These are phyloP conservation scores for Suillus luteus DNA, from an alignment of 768 basidiomycete species.

Conservation along the genomic window DNA sequence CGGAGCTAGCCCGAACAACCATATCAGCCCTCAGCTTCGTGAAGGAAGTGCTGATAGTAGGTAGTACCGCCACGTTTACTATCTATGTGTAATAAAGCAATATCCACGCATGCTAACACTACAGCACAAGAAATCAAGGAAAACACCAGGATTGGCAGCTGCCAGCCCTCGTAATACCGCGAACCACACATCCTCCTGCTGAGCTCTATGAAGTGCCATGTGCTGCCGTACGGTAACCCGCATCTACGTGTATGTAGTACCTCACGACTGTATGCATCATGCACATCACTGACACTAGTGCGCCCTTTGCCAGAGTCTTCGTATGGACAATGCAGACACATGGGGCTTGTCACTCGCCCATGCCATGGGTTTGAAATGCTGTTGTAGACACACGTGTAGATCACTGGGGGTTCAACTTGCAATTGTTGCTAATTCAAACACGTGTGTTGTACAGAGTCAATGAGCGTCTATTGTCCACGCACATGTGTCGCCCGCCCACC, in stretches of 20 bases:
- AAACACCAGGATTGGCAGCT: not conserved
- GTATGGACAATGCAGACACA: not conserved
- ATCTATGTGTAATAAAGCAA: not conserved
- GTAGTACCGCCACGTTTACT: not conserved
- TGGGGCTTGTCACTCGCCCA: not conserved
- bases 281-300: not conserved
- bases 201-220: not conserved
- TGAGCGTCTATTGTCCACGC: not conserved
- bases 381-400: not conserved
- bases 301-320: not conserved
- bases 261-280: not conserved
- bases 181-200: not conserved
- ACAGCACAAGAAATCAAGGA: not conserved
- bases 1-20: not conserved
- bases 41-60: not conserved
- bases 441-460: not conserved
- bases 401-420: not conserved
- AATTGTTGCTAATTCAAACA: not conserved
- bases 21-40: constrained; percentile 1
- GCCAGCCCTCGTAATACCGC: not conserved
- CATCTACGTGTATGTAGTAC: not conserved
- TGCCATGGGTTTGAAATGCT: not conserved
- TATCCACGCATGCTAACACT: not conserved
- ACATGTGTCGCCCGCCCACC: not conserved
- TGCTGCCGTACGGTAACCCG: no score